Evolutionary conservation across 306 rosid genomes (phyloP).

Genomic region (Malus sylvestris): DNA sequence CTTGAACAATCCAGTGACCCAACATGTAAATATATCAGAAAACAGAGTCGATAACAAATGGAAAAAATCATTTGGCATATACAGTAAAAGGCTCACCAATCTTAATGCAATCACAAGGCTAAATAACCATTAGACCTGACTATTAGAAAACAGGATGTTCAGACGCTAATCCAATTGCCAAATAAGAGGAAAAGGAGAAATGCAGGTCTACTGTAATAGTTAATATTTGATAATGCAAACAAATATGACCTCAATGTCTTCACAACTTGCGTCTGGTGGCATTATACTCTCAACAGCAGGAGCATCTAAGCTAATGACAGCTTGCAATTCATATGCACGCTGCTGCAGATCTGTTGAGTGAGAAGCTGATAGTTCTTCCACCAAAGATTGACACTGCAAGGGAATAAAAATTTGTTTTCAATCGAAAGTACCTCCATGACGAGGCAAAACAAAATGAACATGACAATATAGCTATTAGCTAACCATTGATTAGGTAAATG

Average conservation of each 20-base stretch:
- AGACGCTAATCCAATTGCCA: background rate
- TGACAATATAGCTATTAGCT: background rate
- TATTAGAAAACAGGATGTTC: background rate
- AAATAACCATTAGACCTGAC: background rate
- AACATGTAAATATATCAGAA: background rate
- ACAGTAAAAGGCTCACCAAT: background rate
- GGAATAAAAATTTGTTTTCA: slow-evolving; percentile 1
- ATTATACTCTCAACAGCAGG: slow-evolving; percentile 46
- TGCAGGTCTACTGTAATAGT: background rate
- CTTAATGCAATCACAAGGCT: background rate
- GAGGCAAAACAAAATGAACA: slow-evolving; percentile 12
- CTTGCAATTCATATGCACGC: slow-evolving; percentile 89
- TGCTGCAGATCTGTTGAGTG: slow-evolving; percentile 91
- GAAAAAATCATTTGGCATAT: background rate
- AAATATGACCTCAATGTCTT: slow-evolving; percentile 66
- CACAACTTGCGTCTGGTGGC: slow-evolving; percentile 76
- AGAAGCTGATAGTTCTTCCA: slow-evolving; percentile 78
- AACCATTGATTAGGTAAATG: background rate
- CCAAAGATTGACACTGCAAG: slow-evolving; percentile 62
- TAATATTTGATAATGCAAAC: background rate
- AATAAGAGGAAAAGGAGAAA: background rate
- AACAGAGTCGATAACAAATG: background rate
- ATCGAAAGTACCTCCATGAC: background rate
- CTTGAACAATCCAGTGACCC: background rate
- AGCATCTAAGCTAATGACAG: slow-evolving; percentile 47